Conservation (phyloP, 306 rosid genomes). For the Ceratonia siliqua region DNA sequence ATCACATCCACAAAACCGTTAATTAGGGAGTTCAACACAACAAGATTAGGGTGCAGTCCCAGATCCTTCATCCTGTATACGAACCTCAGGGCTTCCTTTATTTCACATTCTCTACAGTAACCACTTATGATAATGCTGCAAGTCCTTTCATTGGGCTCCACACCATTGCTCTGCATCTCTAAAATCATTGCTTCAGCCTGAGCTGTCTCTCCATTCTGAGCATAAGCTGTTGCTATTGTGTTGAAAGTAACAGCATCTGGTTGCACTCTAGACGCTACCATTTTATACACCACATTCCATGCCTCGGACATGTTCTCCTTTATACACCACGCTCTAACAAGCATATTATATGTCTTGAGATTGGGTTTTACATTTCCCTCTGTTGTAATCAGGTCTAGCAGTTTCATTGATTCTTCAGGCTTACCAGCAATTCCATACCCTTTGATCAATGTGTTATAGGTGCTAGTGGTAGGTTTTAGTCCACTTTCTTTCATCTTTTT, state of each 20-base stretch:
- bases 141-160: conserved; percentile 62
- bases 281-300: conserved; percentile 61
- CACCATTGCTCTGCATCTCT: conserved; percentile 59
- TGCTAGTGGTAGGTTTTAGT: conserved; percentile 50
- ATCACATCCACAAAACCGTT: conserved; percentile 63
- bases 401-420: conserved; percentile 59
- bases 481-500: conserved; percentile 69
- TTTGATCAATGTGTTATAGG: conserved; percentile 67
- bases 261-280: conserved; percentile 50
- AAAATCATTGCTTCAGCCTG: conserved; percentile 57
- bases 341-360: conserved; percentile 65
- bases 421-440: conserved; percentile 69
- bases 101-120: conserved; percentile 64
- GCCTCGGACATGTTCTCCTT: conserved; percentile 50
- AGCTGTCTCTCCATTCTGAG: conserved; percentile 60
- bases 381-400: conserved; percentile 56
- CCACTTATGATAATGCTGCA: conserved; percentile 59
- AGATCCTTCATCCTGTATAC: conserved; percentile 60
- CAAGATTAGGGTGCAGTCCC: conserved; percentile 53
- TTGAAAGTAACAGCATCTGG: conserved; percentile 73
- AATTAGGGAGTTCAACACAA: conserved; percentile 56
- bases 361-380: conserved; percentile 62
- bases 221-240: conserved; percentile 64
- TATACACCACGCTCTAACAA: conserved; percentile 66
- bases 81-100: conserved; percentile 62